Base-by-base conservation (phyloP, 1,284 basidiomycete genomes). In the Porodaedalea pini region DNA sequence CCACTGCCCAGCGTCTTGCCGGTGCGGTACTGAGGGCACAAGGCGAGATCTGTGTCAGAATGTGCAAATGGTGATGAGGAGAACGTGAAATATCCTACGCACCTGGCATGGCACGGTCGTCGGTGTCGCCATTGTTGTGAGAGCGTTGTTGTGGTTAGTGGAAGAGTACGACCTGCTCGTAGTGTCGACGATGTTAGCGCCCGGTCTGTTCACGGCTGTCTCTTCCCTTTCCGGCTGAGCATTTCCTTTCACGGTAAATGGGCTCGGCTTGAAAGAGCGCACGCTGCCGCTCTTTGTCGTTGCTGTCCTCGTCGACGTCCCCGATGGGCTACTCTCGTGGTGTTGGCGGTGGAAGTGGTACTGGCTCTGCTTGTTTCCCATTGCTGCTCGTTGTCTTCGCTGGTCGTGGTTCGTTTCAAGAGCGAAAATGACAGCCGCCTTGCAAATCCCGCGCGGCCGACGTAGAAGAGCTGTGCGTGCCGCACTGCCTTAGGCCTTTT, bases 1-100 rank as follows among this genome's bases (percentile, higher is more conserved):
- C 90, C 95, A 71, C 91, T 94, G 32, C 95, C 92, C 32, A 95
- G 80, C 3, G 90, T 93, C 73, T 88, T 90, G 62, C 92, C 92
- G n/a, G 92, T 94, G 68, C 92, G 90, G 70, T 95, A 95, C 91
- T 94, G 66, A 53, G 51, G 39, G 45, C 53, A 55, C 34, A 39
- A 19, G 32, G 19, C 19, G 39, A 25, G 36, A n/a, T 31, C 41
- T 15, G 45, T 51, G 34, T 40, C 39, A 32, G n/a, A 15, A 27
- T 15, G 11, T n/a, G 47, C 15, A 23, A 41, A 36, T 31, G 32
- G 4, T 21, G 27, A 34, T 2, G 31, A 27, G 39, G 5, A n/a
- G 36, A 19, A n/a, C 15, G 51, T 10, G 29, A n/a, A 25, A 23
- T n/a, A 43, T 2, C 21, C 21, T 11, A 50, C 51, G 17, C 17